Base-by-base conservation (phyloP, 2,329 filamentous ascomycete genomes). In the Colletotrichum chrysophilum region DNA sequence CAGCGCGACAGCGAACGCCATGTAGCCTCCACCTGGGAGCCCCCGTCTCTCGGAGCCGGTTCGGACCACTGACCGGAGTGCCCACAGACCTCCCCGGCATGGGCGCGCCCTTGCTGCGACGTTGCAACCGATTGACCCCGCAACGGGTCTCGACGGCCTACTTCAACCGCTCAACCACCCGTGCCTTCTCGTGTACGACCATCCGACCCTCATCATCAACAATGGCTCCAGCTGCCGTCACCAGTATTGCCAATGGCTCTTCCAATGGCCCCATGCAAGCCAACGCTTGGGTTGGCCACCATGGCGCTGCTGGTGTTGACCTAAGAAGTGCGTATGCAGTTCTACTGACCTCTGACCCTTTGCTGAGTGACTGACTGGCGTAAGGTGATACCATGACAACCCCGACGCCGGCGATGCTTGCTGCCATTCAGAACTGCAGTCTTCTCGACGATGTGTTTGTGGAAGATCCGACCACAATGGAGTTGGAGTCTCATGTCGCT, bases 371-470 rank as follows among this genome's bases (percentile, higher is more conserved):
- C 26, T 71, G 34, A 66, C 52, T 16, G 43, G 36, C 16, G n/a
- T 7, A 21, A 89, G 89, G 89, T 77, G 89, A 91, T 80, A 86
- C 86, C 28, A 86, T 89, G 84, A 97, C 95, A 5, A 94, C 93
- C 2, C 95, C 95, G 1, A 97, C 94, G 0, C 83, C 91, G 1
- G 91, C 93, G 5, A 98, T 98, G 96, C 92, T 98, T 48, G 87
- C 90, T 60, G 95, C 96, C 18, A 94, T 98, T 78, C 88, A 92
- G 79, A 88, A 91, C 66, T 94, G 93, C 77, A 93, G 94, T 1
- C 91, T 98, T 36, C 88, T 94, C 21, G 96, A 98, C 84, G 96
- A 98, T 83, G 95, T 98, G 79, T 95, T 94, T 83, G 87, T 89
- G 77, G 95, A 97, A 84, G 96, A 98, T 80, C 88, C 91, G 1